Percentiles rank a stretch among this genome's conserved stretches.
phyloP scores from a whole-genome alignment of 768 basidiomycete species.

The Kwoniella dejecticola region DNA sequence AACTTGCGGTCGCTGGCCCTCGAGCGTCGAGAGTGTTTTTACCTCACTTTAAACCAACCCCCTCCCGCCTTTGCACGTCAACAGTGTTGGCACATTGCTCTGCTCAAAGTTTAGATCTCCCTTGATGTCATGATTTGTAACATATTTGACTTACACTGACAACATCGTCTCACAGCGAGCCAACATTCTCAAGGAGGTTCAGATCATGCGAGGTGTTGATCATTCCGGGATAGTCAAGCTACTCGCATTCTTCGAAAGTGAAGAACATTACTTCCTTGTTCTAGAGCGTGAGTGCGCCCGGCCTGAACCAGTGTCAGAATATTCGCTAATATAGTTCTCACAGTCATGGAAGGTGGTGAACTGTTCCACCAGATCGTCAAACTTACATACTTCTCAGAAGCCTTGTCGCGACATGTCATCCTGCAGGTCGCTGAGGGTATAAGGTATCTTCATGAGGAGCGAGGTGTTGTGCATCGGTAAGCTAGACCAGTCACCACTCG shows the following conservation, averaged over 20 bases:
- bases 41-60: too few species aligned
- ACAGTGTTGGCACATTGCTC: too few species aligned
- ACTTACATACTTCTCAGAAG: slow-evolving; percentile 97
- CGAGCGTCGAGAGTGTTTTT: slow-evolving; percentile 39
- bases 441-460: slow-evolving; percentile 92
- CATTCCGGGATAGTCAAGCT: slow-evolving; percentile 94
- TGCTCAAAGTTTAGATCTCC: too few species aligned
- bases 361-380: slow-evolving; percentile 79
- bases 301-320: background rate
- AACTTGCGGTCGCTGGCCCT: slow-evolving; percentile 38
- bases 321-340: background rate
- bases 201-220: slow-evolving; percentile 94
- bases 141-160: too few species aligned
- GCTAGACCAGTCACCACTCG: slow-evolving; percentile 20
- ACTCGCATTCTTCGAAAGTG: slow-evolving; percentile 84
- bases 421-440: slow-evolving; percentile 88
- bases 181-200: slow-evolving; percentile 99
- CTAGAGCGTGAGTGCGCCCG: slow-evolving; percentile 70
- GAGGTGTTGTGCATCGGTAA: slow-evolving; percentile 91
- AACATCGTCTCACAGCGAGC: slow-evolving; percentile 67
- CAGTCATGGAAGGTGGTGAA: slow-evolving; percentile 97
- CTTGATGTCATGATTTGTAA: too few species aligned
- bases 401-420: slow-evolving; percentile 94
- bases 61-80: too few species aligned
- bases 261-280: slow-evolving; percentile 90